Percentiles rank a stretch among this genome's conserved stretches.
phyloP scores from a whole-genome alignment of 768 basidiomycete species.

The Mycena venus region DNA sequence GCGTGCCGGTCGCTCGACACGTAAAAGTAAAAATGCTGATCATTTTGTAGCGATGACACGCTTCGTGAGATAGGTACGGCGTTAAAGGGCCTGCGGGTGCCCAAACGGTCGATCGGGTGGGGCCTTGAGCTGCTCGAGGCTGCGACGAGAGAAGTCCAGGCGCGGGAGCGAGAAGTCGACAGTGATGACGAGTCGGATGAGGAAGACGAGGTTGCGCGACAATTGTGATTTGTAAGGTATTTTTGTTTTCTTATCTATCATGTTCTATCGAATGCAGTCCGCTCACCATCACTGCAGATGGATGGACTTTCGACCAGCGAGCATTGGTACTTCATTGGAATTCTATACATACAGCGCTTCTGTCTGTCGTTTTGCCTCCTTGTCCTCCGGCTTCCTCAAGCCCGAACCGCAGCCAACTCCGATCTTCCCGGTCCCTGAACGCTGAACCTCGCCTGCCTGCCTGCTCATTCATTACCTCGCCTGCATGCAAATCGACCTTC shows the following conservation, averaged over 20 bases:
- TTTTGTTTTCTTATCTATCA: background rate
- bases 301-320: too few relatives aligned
- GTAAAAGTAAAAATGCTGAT: slow-evolving; percentile 1
- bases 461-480: background rate
- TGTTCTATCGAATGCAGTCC: background rate
- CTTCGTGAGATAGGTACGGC: slow-evolving; percentile 60
- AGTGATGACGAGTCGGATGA: slow-evolving; percentile 76
- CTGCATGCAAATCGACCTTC: background rate
- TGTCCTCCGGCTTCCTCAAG: background rate
- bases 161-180: slow-evolving; percentile 62
- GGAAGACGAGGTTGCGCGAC: slow-evolving; percentile 31
- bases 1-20: slow-evolving; percentile 30
- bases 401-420: too few relatives aligned
- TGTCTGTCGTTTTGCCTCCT: background rate
- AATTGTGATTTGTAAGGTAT: slow-evolving; percentile 6
- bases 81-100: slow-evolving; percentile 56
- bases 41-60: slow-evolving; percentile 65
- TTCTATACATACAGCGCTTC: too few relatives aligned
- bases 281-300: too few relatives aligned
- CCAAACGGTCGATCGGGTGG: slow-evolving; percentile 77
- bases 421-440: background rate
- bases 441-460: background rate
- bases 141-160: slow-evolving; percentile 55
- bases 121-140: slow-evolving; percentile 76
- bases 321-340: too few relatives aligned